A percentile compares a stretch with the other conserved stretches of the same genome.
Conservation (phyloP, 352 stramenopile species). For the Globisporangium cystogenes region DNA sequence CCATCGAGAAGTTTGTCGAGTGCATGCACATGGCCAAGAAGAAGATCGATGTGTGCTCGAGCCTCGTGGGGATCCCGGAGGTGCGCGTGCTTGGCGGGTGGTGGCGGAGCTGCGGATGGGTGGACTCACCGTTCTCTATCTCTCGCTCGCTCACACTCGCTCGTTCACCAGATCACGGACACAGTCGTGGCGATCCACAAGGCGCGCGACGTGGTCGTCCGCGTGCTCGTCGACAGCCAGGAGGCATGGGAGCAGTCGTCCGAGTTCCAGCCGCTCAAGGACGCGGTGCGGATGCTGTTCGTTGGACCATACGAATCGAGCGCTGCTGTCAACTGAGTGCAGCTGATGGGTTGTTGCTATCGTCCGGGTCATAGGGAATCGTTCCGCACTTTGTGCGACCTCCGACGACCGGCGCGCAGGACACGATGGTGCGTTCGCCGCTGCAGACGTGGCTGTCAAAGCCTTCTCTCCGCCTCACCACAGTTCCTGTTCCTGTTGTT, state of each 20-base stretch:
- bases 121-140: neutral
- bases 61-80: neutral
- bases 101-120: neutral
- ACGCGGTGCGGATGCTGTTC: slow-evolving; percentile 1
- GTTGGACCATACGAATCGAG: neutral
- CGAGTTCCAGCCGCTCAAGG: slow-evolving; percentile 8
- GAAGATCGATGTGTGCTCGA: slow-evolving; percentile 7
- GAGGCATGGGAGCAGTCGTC: slow-evolving; percentile 3
- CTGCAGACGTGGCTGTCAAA: neutral
- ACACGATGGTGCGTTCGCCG: neutral
- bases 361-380: neutral
- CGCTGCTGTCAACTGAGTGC: neutral
- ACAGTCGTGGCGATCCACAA: slow-evolving; percentile 1
- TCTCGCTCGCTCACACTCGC: neutral
- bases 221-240: slow-evolving; percentile 6
- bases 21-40: slow-evolving; percentile 9
- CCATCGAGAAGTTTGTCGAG: slow-evolving; percentile 5
- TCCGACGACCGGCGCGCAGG: neutral
- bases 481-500: no score
- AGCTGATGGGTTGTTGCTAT: neutral
- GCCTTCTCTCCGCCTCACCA: neutral
- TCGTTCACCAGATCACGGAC: neutral
- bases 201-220: slow-evolving; percentile 2
- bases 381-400: slow-evolving; percentile 5
- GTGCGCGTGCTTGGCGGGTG: neutral